These are phyloP conservation scores for Davidsoniella eucalypti DNA, from an alignment of 2,329 filamentous ascomycete genomes.

Conservation along the genomic window DNA sequence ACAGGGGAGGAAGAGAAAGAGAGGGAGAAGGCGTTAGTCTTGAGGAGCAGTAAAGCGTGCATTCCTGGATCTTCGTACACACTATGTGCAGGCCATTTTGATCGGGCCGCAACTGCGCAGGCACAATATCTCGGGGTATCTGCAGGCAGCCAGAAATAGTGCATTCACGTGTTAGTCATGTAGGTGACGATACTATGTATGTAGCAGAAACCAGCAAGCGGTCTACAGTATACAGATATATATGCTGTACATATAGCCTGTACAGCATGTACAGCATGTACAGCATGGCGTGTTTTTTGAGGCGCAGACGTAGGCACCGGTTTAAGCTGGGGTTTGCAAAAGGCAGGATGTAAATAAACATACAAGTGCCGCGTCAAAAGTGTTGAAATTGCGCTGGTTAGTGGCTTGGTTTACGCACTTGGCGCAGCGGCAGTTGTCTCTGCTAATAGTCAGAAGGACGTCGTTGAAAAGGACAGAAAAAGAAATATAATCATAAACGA, in stretches of 20 bases:
- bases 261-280: too few relatives aligned
- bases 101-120: constrained; percentile 18
- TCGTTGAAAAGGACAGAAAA: too few relatives aligned
- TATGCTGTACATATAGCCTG: neutral
- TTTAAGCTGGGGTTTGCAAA: too few relatives aligned
- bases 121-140: constrained; percentile 20
- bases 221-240: neutral
- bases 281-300: neutral
- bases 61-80: constrained; percentile 17
- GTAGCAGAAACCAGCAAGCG: neutral
- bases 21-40: constrained; percentile 3
- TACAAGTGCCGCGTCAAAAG: constrained; percentile 17
- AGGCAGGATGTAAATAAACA: neutral
- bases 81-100: constrained; percentile 20
- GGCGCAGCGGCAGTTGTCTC: constrained; percentile 28
- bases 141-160: constrained; percentile 12
- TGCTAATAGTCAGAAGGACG: constrained; percentile 12
- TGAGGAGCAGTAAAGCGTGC: neutral
- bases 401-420: constrained; percentile 27
- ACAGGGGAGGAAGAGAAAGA: neutral
- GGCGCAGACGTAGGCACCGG: too few relatives aligned
- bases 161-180: neutral
- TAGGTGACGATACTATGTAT: neutral
- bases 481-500: neutral
- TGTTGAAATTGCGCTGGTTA: constrained; percentile 26